A percentile compares a stretch with the other conserved stretches of the same genome.
These are phyloP conservation scores for Candida buenavistaensis DNA, from an alignment of 1,139 yeast species.

Conservation along the genomic window DNA sequence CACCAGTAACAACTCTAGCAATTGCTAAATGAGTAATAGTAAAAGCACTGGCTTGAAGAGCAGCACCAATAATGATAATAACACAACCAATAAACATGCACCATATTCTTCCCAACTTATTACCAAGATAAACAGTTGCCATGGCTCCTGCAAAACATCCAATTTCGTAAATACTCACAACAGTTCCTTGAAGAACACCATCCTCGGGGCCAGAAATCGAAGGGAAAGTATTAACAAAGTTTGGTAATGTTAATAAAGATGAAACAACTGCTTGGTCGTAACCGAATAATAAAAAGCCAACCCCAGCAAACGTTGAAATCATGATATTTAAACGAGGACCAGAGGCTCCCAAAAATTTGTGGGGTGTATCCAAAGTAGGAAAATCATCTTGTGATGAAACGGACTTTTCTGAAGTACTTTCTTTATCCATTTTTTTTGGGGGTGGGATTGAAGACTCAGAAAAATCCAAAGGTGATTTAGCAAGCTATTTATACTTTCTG, in stretches of 20 bases:
- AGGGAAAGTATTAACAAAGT: constrained; percentile 41
- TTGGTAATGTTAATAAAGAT: constrained; percentile 38
- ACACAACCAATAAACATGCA: constrained; percentile 31
- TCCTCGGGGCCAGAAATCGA: constrained; percentile 26
- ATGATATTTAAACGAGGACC: constrained; percentile 27
- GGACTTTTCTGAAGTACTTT: neutral
- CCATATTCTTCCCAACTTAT: constrained; percentile 33
- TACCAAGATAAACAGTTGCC: constrained; percentile 36
- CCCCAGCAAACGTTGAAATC: constrained; percentile 30
- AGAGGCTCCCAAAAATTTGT: constrained; percentile 24
- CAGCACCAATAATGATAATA: constrained; percentile 38
- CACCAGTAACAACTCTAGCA: constrained; percentile 40
- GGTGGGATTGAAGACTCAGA: neutral
- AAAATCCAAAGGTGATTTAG: neutral
- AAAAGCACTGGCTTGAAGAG: constrained; percentile 34
- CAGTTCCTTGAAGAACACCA: constrained; percentile 35
- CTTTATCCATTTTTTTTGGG: neutral
- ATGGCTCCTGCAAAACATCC: constrained; percentile 39
- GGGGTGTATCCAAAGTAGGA: constrained; percentile 8
- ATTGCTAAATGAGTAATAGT: constrained; percentile 34
- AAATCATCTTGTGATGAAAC: neutral
- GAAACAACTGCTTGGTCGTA: constrained; percentile 56
- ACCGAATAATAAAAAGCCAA: constrained; percentile 40
- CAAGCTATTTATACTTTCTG: neutral
- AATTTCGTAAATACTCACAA: constrained; percentile 37